Percentiles rank a stretch among this genome's conserved stretches.
Evolutionary conservation across 2,329 filamentous ascomycete genomes (phyloP).

Genomic region (Colletotrichum sp.): DNA sequence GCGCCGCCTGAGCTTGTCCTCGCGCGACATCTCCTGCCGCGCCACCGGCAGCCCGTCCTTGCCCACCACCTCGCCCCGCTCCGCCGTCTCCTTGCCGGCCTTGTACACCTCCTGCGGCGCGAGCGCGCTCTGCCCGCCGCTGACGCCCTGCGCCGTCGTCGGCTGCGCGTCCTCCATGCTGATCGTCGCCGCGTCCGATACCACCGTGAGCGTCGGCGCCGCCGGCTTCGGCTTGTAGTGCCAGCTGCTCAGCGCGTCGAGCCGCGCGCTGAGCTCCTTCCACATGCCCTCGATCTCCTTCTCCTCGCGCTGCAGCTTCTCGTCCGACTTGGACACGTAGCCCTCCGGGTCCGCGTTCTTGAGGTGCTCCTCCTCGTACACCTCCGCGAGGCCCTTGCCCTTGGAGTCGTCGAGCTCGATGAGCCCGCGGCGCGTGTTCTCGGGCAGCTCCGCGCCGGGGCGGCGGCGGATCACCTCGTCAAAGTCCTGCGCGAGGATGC

Average conservation of each 20-base stretch:
- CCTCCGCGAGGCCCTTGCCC: slow-evolving; percentile 84
- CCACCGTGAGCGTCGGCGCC: slow-evolving; percentile 81
- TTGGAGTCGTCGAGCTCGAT: slow-evolving; percentile 88
- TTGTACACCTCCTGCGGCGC: slow-evolving; percentile 95
- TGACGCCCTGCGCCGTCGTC: slow-evolving; percentile 76
- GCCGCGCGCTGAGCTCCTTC: slow-evolving; percentile 78
- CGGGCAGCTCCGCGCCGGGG: slow-evolving; percentile 71
- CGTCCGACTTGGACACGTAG: slow-evolving; percentile 81
- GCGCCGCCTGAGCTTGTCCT: slow-evolving; percentile 80
- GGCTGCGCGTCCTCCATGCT: slow-evolving; percentile 96
- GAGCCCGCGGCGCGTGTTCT: slow-evolving; percentile 69
- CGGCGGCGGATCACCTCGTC: slow-evolving; percentile 87
- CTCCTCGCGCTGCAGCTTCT: slow-evolving; percentile 83
- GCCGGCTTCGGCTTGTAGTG: slow-evolving; percentile 92
- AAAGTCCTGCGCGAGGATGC: slow-evolving; percentile 88
- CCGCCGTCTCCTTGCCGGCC: slow-evolving; percentile 69
- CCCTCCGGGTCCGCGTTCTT: slow-evolving; percentile 77
- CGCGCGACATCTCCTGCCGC: slow-evolving; percentile 84
- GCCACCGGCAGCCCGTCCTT: slow-evolving; percentile 81
- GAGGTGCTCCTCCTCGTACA: slow-evolving; percentile 93
- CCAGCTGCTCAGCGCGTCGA: slow-evolving; percentile 91
- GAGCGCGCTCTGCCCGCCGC: slow-evolving; percentile 73
- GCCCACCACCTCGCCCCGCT: slow-evolving; percentile 74
- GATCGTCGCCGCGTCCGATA: slow-evolving; percentile 89
- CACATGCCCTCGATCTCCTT: slow-evolving; percentile 83